phyloP scores from a whole-genome alignment of 2,329 filamentous ascomycete genomes.

The Verticillium tricorpus region DNA sequence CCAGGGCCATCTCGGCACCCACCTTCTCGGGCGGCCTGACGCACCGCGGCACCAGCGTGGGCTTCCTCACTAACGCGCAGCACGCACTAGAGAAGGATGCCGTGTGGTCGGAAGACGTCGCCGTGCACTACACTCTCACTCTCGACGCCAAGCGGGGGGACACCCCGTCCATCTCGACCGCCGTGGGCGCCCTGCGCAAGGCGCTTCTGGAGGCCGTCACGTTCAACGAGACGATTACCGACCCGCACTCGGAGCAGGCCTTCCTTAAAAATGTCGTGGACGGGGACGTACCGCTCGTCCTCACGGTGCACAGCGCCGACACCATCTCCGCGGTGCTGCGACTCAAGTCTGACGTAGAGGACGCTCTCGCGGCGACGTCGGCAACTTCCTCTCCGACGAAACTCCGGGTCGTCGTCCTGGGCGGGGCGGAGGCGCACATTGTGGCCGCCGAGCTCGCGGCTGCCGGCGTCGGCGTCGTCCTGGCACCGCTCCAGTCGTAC shows the following conservation, averaged over 20 bases:
- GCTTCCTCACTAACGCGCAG: conserved; percentile 47
- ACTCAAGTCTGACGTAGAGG: conserved; percentile 54
- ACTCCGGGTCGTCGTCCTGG: conserved; percentile 53
- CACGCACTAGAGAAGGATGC: conserved; percentile 42
- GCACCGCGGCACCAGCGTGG: conserved; percentile 54
- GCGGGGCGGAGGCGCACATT: conserved; percentile 59
- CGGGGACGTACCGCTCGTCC: conserved; percentile 49
- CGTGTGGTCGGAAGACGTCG: conserved; percentile 49
- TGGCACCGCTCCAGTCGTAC: conserved; percentile 55
- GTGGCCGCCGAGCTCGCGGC: conserved; percentile 53
- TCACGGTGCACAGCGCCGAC: conserved; percentile 60
- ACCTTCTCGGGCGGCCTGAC: conserved; percentile 34
- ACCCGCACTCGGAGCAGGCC: conserved; percentile 41
- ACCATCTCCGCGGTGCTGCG: conserved; percentile 55
- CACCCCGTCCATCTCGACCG: conserved; percentile 48
- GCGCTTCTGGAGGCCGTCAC: conserved; percentile 48
- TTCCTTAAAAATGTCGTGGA: conserved; percentile 51
- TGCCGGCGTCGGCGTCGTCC: conserved; percentile 53
- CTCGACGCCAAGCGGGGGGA: conserved; percentile 36
- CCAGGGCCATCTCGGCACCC: conserved; percentile 54
- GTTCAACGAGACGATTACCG: conserved; percentile 25
- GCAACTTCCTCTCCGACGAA: conserved; percentile 13
- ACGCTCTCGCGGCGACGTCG: conserved; percentile 17
- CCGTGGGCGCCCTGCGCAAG: conserved; percentile 44
- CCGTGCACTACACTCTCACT: conserved; percentile 56